Evolutionary conservation across 768 basidiomycete genomes (phyloP).

Genomic region (Pisolithus tinctorius): DNA sequence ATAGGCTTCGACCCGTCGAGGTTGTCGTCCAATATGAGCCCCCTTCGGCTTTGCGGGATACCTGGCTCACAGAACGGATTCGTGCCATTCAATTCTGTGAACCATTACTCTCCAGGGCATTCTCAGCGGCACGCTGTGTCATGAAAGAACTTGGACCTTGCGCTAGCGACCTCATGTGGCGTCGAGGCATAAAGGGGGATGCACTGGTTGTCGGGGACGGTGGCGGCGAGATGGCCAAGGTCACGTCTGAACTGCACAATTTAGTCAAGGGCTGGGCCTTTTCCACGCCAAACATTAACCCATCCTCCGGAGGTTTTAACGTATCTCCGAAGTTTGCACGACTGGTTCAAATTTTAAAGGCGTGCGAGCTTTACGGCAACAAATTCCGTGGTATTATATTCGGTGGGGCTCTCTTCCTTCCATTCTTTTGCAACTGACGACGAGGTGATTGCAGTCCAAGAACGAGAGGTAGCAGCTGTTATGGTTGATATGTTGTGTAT

Average conservation of each 20-base stretch:
- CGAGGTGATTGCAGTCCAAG: slow-evolving; percentile 38
- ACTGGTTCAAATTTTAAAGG: slow-evolving; percentile 52
- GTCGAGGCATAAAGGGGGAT: slow-evolving; percentile 39
- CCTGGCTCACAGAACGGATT: slow-evolving; percentile 41
- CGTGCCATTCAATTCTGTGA: slow-evolving; percentile 38
- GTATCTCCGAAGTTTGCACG: slow-evolving; percentile 61
- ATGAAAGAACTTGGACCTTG: slow-evolving; percentile 56
- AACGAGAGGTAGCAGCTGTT: slow-evolving; percentile 45
- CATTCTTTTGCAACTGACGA: slow-evolving; percentile 4
- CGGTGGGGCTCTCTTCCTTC: slow-evolving; percentile 34
- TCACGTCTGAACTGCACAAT: slow-evolving; percentile 24
- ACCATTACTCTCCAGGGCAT: slow-evolving; percentile 33
- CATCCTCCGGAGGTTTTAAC: slow-evolving; percentile 54
- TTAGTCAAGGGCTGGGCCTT: slow-evolving; percentile 57
- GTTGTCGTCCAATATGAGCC: slow-evolving; percentile 49
- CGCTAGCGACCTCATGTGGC: slow-evolving; percentile 67
- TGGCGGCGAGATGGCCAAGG: slow-evolving; percentile 24
- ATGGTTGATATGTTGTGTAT: slow-evolving; percentile 54
- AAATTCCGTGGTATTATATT: slow-evolving; percentile 60
- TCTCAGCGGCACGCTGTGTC: slow-evolving; percentile 40
- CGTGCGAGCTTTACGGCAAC: slow-evolving; percentile 46
- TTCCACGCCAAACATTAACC: slow-evolving; percentile 55
- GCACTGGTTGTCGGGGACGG: slow-evolving; percentile 27
- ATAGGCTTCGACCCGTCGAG: slow-evolving; percentile 39
- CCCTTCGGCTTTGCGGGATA: slow-evolving; percentile 27